A percentile compares a stretch with the other conserved stretches of the same genome.
Evolutionary conservation across 768 basidiomycete species (phyloP).

Genomic region (Filobasidium wieringae): DNA sequence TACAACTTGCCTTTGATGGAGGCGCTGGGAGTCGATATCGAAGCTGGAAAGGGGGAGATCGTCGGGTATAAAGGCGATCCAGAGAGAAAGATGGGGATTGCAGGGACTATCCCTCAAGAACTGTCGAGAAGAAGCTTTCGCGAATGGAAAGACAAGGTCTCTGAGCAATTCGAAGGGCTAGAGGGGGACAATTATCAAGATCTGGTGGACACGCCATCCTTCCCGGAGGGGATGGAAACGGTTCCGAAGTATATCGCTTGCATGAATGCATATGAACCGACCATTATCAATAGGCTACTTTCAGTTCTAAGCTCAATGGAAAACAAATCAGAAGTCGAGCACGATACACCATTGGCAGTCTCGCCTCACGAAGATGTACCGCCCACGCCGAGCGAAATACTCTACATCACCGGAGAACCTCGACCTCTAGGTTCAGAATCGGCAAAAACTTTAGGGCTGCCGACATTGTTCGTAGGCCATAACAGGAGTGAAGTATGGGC

Average conservation of each 20-base stretch:
- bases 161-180: neutral
- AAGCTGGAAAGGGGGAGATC: neutral
- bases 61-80: constrained; percentile 10
- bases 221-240: neutral
- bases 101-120: neutral
- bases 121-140: neutral
- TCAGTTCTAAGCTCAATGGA: neutral
- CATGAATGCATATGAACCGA: constrained; percentile 11
- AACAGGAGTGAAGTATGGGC: constrained; percentile 5
- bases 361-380: neutral
- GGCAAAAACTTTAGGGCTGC: neutral
- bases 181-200: neutral
- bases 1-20: constrained; percentile 2
- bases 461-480: neutral
- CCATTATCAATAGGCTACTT: neutral
- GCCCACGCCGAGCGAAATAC: neutral
- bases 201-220: neutral
- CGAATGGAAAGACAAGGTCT: neutral
- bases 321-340: neutral
- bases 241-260: constrained; percentile 5
- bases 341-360: neutral
- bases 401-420: constrained; percentile 10
- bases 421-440: neutral
- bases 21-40: neutral
- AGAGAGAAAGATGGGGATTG: constrained; percentile 8